Evolutionary conservation across 306 rosid genomes (phyloP).

Genomic region (Cicer chorassanicum): DNA sequence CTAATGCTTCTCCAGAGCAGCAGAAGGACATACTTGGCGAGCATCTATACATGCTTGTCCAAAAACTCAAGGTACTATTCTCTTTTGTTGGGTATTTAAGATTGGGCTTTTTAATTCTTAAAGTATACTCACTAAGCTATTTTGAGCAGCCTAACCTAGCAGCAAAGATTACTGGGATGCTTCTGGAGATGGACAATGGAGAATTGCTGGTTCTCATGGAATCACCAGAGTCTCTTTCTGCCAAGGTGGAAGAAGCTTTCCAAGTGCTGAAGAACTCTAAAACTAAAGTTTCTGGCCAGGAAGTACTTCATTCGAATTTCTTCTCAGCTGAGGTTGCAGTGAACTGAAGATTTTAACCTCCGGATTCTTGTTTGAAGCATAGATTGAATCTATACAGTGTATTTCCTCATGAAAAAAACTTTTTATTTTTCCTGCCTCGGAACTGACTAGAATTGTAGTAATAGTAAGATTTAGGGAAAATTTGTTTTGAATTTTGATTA

Average conservation of each 20-base stretch:
- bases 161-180: conserved; percentile 94
- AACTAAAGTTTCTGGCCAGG: conserved; percentile 68
- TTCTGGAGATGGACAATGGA: conserved; percentile 88
- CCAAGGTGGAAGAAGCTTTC: conserved; percentile 85
- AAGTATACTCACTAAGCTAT: conserved; percentile 5
- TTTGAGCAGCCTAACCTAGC: conserved; percentile 71
- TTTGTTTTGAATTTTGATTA: conserved; percentile 37
- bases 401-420: conserved; percentile 37
- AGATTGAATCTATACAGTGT: conserved; percentile 37
- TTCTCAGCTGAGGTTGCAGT: conserved; percentile 83
- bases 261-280: conserved; percentile 74
- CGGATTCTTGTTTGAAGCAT: conserved; percentile 27
- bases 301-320: conserved; percentile 59
- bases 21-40: conserved; percentile 86
- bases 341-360: conserved; percentile 52
- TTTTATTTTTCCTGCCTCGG: conserved; percentile 37
- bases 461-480: conserved; percentile 30
- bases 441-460: conserved; percentile 42
- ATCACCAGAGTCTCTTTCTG: conserved; percentile 76
- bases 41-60: conserved; percentile 69
- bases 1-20: conserved; percentile 74
- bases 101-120: conserved; percentile 24
- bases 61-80: conserved; percentile 61
- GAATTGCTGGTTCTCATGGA: conserved; percentile 79
- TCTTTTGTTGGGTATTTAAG: conserved; percentile 2